These are phyloP conservation scores for Kluyveromyces sp. DNA, from an alignment of 1,139 yeast species.

Conservation along the genomic window DNA sequence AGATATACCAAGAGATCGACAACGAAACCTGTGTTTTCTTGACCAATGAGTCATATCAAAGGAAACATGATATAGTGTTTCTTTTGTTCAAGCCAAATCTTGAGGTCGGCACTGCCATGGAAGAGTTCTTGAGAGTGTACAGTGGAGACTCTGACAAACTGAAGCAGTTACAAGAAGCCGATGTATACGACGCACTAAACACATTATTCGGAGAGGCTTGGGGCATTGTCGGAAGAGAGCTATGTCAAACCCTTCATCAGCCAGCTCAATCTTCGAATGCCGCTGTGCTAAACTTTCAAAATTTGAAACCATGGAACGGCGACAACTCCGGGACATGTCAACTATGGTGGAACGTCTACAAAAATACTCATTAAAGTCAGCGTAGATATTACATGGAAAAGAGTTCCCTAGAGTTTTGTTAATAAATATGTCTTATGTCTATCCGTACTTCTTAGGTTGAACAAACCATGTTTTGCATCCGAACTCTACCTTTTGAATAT, in stretches of 20 bases:
- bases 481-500: not conserved
- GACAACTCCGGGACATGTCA: slow-evolving; percentile 1
- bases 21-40: slow-evolving; percentile 21
- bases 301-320: slow-evolving; percentile 22
- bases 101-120: slow-evolving; percentile 30
- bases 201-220: slow-evolving; percentile 29
- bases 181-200: slow-evolving; percentile 22
- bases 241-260: slow-evolving; percentile 8
- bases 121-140: slow-evolving; percentile 30
- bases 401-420: not conserved
- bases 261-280: not conserved
- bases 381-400: not conserved
- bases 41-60: slow-evolving; percentile 12
- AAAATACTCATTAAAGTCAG: not conserved
- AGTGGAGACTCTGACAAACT: slow-evolving; percentile 18
- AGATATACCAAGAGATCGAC: slow-evolving; percentile 24
- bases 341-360: slow-evolving; percentile 5
- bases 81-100: slow-evolving; percentile 26
- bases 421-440: no score
- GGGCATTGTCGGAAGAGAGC: slow-evolving; percentile 18
- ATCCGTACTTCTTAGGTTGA: no score
- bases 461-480: not conserved
- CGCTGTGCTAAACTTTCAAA: slow-evolving; percentile 19
- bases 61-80: slow-evolving; percentile 14
- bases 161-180: slow-evolving; percentile 15